Base-by-base conservation (phyloP, 106 monocot species). In the Platanthera zijinensis region DNA sequence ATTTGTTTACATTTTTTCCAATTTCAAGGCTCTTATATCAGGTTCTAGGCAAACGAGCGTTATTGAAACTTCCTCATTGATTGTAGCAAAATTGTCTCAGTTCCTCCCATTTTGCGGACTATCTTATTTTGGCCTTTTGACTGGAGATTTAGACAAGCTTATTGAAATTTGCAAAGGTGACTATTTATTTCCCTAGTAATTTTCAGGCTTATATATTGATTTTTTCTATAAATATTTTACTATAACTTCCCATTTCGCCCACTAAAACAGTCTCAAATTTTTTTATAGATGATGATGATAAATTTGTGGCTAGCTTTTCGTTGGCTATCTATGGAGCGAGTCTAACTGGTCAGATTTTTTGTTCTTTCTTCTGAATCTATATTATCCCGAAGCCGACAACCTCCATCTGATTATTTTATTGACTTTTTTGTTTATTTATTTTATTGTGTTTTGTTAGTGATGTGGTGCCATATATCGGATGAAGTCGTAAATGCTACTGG, bases 21-120 rank as follows among this genome's bases (percentile, higher is more conserved):
- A 52, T 14, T 73, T 84, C 32, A 79, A 99, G 99, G 94, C 99
- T 79, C 81, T 94, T 81, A 30, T 99, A 64, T 89, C 99, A 46
- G 85, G 74, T 79, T 80, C 80, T 52, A 73, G 68, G 56, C 74
- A 82, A 28, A 57, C 72, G 51, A 73, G 81, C 79, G 75, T 83
- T 61, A 3, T 80, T 72, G 77, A 84, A 51, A 54, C 63, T 77
- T 86, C 74, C 70, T 17, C 50, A 84, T 79, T 80, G 51, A 56
- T 81, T 80, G 74, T 90, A 46, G 77, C 75, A 51, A 67, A 84
- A 49, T 73, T 92, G 28, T 89, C 82, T 9, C 83, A 74, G 47
- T 79, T 99, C 49, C 85, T 99, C 68, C 84, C 80, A 11, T 87
- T 87, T 77, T 88, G 88, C 83, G 89, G 86, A 13, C 70, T 99